A percentile compares a stretch with the other conserved stretches of the same genome.
Evolutionary conservation across 2,329 filamentous ascomycete genomes (phyloP).

Genomic region (Cylindrodendrum hubeiense): DNA sequence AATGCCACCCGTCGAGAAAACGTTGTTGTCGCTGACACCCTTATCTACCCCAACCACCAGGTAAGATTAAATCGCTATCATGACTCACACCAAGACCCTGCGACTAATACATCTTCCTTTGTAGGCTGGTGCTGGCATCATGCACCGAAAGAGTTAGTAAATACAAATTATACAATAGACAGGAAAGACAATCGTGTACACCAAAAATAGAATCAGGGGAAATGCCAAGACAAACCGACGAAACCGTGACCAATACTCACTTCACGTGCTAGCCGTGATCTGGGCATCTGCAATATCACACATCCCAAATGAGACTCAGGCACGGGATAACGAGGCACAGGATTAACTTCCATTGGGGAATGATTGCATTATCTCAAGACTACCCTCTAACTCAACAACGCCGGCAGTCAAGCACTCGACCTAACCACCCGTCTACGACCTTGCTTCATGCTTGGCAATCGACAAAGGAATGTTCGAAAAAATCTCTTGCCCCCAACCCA

Average conservation of each 20-base stretch:
- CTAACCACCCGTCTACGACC: neutral
- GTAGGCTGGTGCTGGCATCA: conserved; percentile 50
- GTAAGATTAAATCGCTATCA: conserved; percentile 55
- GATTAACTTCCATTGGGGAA: neutral
- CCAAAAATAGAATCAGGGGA: neutral
- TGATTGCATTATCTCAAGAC: neutral
- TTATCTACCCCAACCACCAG: conserved; percentile 92
- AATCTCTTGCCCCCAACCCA: conserved; percentile 57
- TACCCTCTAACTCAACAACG: neutral
- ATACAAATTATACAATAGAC: conserved; percentile 9
- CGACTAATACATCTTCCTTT: conserved; percentile 19
- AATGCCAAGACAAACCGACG: neutral
- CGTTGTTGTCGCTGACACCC: conserved; percentile 87
- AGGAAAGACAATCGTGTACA: conserved; percentile 11
- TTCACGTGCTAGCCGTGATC: too few species aligned
- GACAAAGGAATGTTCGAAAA: conserved; percentile 52
- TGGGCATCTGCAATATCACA: neutral
- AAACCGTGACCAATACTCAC: neutral
- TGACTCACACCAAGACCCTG: neutral
- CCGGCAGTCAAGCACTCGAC: neutral
- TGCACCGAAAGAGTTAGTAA: conserved; percentile 46
- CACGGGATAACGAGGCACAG: neutral
- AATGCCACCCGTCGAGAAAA: conserved; percentile 87
- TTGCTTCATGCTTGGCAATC: neutral
- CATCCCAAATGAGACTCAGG: neutral